Percentiles rank a stretch among this genome's conserved stretches.
phyloP scores from a whole-genome alignment of 2,329 filamentous ascomycete species.

The Allantophomopsis cytisporea region DNA sequence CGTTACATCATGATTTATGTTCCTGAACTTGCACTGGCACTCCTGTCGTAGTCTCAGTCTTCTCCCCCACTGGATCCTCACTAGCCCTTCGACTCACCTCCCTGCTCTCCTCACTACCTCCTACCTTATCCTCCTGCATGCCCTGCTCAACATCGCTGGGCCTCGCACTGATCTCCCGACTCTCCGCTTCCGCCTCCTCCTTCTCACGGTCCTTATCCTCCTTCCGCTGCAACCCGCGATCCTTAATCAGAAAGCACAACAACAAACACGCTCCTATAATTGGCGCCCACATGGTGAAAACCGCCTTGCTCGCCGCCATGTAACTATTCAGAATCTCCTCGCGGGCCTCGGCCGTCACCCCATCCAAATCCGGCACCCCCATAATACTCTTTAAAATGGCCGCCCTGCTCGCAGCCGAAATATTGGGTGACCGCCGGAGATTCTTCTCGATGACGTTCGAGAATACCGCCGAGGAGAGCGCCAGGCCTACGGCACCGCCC shows the following conservation, averaged over 20 bases:
- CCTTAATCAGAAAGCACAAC: constrained; percentile 34
- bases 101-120: no score
- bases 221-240: constrained; percentile 27
- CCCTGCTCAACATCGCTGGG: background rate
- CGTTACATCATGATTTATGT: no score
- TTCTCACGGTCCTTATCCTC: constrained; percentile 13
- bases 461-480: constrained; percentile 38
- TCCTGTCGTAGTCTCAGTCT: no score
- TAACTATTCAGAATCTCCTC: constrained; percentile 33
- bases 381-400: constrained; percentile 13
- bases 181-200: constrained; percentile 6
- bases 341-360: constrained; percentile 8
- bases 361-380: constrained; percentile 10
- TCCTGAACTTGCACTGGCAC: no score
- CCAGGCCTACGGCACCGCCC: constrained; percentile 43
- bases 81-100: no score
- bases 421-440: constrained; percentile 5
- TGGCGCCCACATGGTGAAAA: constrained; percentile 43
- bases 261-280: constrained; percentile 35
- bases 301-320: constrained; percentile 34
- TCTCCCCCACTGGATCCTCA: no score
- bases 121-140: no score
- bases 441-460: constrained; percentile 17
- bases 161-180: background rate
- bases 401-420: constrained; percentile 7